Evolutionary conservation across 768 basidiomycete genomes (phyloP), one percentile per base, ranked within the genome.

Genomic region (Boletus tylopilopsis): DNA sequence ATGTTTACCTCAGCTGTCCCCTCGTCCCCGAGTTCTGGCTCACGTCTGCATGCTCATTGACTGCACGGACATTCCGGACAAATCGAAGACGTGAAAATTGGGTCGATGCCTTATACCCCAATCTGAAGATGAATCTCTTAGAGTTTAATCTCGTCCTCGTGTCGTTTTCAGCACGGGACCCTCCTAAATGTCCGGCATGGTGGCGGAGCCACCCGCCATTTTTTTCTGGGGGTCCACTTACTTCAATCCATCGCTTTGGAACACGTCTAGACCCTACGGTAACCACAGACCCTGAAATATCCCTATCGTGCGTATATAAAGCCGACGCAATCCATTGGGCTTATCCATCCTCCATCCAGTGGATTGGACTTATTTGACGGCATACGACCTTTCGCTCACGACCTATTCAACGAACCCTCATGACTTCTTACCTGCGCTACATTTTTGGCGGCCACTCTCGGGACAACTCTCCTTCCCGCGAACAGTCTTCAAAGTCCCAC

Each of bases 391-490:
- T 33, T 42, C 36, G 12, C 45, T 57, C 36, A 63, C 67, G 59
- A 57, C 46, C 33, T 8, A 29, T 41, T 18, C 25, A 24, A 62
- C 56, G 49, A 50, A 43, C 16, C 45, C 56, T 47, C 49, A 79
- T 79, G 78, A 71, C 76, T 42, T 73, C 78, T 29, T 76, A 77
- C 67, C 59, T 80, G 50, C 78, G 78, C 52, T 76, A 63, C 51
- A 65, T 76, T 56, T 76, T 76, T 49, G 74, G 75, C 36, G 68
- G 67, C 33, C 42, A 64, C 46, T 54, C 62, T 36, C 64, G 63
- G 13, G 62, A 66, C 33, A 60, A 29, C 40, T 58, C 58, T 56
- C 55, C 56, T 46, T 50, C 57, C 33, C 59, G 61, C 56, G 56
- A 58, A 42, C 52, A 58, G 53, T 55, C 63, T 40, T 51, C 73